Evolutionary conservation across 2,329 filamentous ascomycete genomes (phyloP).

Genomic region (Penicillium brevicompactum): DNA sequence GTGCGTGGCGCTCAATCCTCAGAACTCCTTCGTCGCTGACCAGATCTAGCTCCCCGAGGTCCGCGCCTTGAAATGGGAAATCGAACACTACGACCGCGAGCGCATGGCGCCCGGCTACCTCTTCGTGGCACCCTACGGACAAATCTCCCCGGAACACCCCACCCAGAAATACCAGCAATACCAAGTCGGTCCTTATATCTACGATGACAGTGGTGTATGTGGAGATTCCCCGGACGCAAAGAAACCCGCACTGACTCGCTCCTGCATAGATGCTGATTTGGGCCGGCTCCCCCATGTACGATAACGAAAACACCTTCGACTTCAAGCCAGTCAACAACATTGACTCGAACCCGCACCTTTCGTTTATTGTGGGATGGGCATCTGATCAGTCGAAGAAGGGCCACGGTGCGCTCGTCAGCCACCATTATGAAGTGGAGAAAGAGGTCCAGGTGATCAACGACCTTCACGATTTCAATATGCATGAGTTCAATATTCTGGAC

Average conservation of each 20-base stretch:
- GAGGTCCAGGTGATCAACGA: constrained; percentile 37
- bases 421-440: constrained; percentile 48
- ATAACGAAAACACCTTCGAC: constrained; percentile 52
- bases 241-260: constrained; percentile 7
- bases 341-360: constrained; percentile 48
- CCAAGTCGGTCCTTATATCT: constrained; percentile 53
- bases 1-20: constrained; percentile 19
- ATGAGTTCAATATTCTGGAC: constrained; percentile 44
- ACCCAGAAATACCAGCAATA: constrained; percentile 39
- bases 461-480: constrained; percentile 40
- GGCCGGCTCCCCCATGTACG: constrained; percentile 50
- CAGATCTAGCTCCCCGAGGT: constrained; percentile 30
- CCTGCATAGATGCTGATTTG: constrained; percentile 47
- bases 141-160: constrained; percentile 24
- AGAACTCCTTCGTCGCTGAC: constrained; percentile 3
- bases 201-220: constrained; percentile 48
- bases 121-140: constrained; percentile 51
- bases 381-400: constrained; percentile 44
- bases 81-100: constrained; percentile 25
- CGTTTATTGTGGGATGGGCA: constrained; percentile 46
- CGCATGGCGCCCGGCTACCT: constrained; percentile 47
- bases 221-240: neutral
- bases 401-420: constrained; percentile 52
- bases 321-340: constrained; percentile 50
- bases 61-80: constrained; percentile 32